These are phyloP conservation scores for Pseudonitzschia multiseries DNA, from an alignment of 108 stramenopile genomes.

Conservation along the genomic window DNA sequence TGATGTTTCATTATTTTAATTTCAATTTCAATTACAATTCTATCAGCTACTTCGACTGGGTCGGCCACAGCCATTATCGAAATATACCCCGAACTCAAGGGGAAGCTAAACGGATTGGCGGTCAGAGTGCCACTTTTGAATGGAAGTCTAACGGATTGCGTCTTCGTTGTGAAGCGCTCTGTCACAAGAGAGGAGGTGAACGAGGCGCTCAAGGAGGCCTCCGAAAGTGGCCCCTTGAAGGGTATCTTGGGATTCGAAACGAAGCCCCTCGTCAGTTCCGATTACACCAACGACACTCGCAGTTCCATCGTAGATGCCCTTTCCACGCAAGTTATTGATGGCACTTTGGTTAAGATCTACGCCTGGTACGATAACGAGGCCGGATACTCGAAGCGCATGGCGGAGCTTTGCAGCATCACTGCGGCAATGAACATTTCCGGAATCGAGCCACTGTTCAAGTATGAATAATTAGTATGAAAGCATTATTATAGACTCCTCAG, in stretches of 20 bases:
- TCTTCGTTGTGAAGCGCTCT: slow-evolving; percentile 76
- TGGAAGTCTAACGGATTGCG: slow-evolving; percentile 86
- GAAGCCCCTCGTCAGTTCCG: slow-evolving; percentile 86
- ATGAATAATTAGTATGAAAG: slow-evolving; percentile 37
- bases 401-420: slow-evolving; percentile 78
- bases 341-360: slow-evolving; percentile 90
- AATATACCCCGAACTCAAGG: slow-evolving; percentile 94
- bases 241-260: slow-evolving; percentile 89
- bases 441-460: slow-evolving; percentile 61
- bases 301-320: slow-evolving; percentile 88
- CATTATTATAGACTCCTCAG: too few species aligned
- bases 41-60: slow-evolving; percentile 82
- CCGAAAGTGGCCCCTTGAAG: slow-evolving; percentile 75
- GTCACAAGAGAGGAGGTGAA: slow-evolving; percentile 87
- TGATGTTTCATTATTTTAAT: neutral
- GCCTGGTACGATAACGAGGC: slow-evolving; percentile 94
- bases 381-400: slow-evolving; percentile 94
- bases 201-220: slow-evolving; percentile 75
- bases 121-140: slow-evolving; percentile 92
- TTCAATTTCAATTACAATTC: neutral
- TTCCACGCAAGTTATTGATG: slow-evolving; percentile 92
- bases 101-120: slow-evolving; percentile 92
- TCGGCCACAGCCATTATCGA: slow-evolving; percentile 92
- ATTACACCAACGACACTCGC: slow-evolving; percentile 90
- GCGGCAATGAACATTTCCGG: slow-evolving; percentile 73